Evolutionary conservation across 805 yeast genomes (phyloP).

Genomic region (Komagataella ulmi): DNA sequence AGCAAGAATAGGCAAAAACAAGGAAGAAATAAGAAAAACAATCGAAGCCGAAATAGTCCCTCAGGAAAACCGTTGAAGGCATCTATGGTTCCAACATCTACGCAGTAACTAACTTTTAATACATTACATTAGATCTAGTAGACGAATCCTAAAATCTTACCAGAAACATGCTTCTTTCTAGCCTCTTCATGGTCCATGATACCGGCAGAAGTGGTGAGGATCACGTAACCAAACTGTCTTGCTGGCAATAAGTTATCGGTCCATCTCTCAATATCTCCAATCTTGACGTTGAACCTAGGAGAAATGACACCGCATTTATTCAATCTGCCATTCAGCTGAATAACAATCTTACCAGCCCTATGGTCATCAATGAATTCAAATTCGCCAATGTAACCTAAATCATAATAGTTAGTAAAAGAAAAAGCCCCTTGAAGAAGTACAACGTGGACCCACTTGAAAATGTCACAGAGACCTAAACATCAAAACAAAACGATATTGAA

Average conservation of each 20-base stretch:
- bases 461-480: not conserved
- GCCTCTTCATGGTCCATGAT: slow-evolving; percentile 99
- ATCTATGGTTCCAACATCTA: not conserved
- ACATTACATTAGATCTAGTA: slow-evolving; percentile 39
- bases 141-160: slow-evolving; percentile 96
- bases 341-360: slow-evolving; percentile 97
- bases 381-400: slow-evolving; percentile 79
- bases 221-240: slow-evolving; percentile 97
- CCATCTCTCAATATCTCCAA: slow-evolving; percentile 95
- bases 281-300: slow-evolving; percentile 96
- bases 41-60: not conserved
- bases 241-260: slow-evolving; percentile 97
- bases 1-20: not conserved
- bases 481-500: not conserved
- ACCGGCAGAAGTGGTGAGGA: slow-evolving; percentile 98
- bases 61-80: not conserved
- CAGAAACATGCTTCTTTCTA: slow-evolving; percentile 98
- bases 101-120: not conserved
- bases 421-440: not conserved
- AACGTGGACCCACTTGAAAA: not conserved
- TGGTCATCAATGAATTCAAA: slow-evolving; percentile 97
- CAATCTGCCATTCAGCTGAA: slow-evolving; percentile 94
- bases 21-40: not conserved
- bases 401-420: not conserved
- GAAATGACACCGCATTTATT: slow-evolving; percentile 98